These are phyloP conservation scores for Clavulina sp. DNA, from an alignment of 768 basidiomycete species.

Conservation along the genomic window DNA sequence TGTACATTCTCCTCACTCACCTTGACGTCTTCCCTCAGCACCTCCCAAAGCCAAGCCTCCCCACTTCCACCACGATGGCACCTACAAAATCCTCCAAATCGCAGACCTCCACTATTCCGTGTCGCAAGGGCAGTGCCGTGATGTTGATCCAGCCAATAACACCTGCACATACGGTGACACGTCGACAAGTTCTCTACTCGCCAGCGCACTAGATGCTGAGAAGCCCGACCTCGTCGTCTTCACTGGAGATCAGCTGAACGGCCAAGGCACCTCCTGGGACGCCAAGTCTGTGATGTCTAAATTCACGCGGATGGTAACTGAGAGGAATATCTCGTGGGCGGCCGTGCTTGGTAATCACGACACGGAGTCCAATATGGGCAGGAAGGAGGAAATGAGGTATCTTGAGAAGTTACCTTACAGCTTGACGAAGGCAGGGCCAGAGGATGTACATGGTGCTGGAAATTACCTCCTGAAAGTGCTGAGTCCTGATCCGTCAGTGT, in stretches of 20 bases:
- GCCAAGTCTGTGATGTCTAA: constrained; percentile 76
- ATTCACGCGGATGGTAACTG: constrained; percentile 60
- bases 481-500: constrained; percentile 74
- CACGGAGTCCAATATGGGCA: constrained; percentile 40
- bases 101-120: constrained; percentile 81
- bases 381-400: constrained; percentile 42
- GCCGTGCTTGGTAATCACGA: constrained; percentile 94
- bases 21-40: constrained; percentile 23
- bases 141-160: constrained; percentile 32
- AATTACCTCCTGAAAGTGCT: constrained; percentile 78
- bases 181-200: constrained; percentile 57
- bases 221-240: constrained; percentile 87
- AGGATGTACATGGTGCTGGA: constrained; percentile 72
- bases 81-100: constrained; percentile 77
- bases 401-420: constrained; percentile 69
- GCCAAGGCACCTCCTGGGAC: constrained; percentile 82
- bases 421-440: constrained; percentile 62
- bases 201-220: constrained; percentile 52
- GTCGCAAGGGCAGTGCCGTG: constrained; percentile 56
- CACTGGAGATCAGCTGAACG: constrained; percentile 85
- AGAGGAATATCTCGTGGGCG: constrained; percentile 71
- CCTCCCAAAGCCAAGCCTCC: constrained; percentile 59
- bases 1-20: not conserved
- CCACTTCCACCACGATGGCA: constrained; percentile 67
- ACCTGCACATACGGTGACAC: constrained; percentile 55